A percentile compares a stretch with the other conserved stretches of the same genome.
These are phyloP conservation scores for Fusarium sacchari DNA, from an alignment of 2,329 filamentous ascomycete genomes.

Conservation along the genomic window DNA sequence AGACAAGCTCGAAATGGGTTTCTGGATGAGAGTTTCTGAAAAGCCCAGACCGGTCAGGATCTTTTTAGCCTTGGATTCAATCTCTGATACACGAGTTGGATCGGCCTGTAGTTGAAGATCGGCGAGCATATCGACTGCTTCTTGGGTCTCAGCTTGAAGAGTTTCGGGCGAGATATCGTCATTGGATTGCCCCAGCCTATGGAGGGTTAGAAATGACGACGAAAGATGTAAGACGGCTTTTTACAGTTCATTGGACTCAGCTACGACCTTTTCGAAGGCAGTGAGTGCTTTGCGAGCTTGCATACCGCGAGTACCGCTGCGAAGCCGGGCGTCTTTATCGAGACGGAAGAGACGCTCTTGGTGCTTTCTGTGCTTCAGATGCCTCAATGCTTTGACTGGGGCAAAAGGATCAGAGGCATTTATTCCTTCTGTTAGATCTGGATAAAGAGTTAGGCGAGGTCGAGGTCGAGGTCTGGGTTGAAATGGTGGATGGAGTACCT, in stretches of 20 bases:
- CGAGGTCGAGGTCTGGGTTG: accelerated
- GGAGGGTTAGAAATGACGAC: background rate
- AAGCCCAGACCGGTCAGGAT: constrained; percentile 79
- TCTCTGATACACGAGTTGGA: constrained; percentile 68
- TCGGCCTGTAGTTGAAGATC: constrained; percentile 76
- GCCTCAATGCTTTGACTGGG: constrained; percentile 69
- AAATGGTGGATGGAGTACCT: constrained; percentile 49
- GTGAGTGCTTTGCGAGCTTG: constrained; percentile 80
- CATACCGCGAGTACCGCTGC: constrained; percentile 79
- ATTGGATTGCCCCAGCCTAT: constrained; percentile 60
- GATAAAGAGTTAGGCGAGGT: background rate
- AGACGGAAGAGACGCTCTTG: constrained; percentile 72
- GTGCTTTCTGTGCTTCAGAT: constrained; percentile 70
- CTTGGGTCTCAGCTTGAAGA: constrained; percentile 73
- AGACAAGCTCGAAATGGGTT: constrained; percentile 72
- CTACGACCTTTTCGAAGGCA: constrained; percentile 73
- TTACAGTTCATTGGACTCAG: constrained; percentile 64
- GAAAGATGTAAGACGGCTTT: constrained; percentile 13
- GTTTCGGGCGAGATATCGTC: constrained; percentile 65
- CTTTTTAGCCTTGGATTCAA: constrained; percentile 72
- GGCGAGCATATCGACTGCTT: constrained; percentile 74
- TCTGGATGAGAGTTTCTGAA: constrained; percentile 67
- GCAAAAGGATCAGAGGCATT: constrained; percentile 65
- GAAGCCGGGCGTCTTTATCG: constrained; percentile 77
- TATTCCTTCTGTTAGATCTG: constrained; percentile 68